A percentile compares a stretch with the other conserved stretches of the same genome.
Evolutionary conservation across 2,329 filamentous ascomycete genomes (phyloP).

Genomic region (Sordariomycetes sp.): DNA sequence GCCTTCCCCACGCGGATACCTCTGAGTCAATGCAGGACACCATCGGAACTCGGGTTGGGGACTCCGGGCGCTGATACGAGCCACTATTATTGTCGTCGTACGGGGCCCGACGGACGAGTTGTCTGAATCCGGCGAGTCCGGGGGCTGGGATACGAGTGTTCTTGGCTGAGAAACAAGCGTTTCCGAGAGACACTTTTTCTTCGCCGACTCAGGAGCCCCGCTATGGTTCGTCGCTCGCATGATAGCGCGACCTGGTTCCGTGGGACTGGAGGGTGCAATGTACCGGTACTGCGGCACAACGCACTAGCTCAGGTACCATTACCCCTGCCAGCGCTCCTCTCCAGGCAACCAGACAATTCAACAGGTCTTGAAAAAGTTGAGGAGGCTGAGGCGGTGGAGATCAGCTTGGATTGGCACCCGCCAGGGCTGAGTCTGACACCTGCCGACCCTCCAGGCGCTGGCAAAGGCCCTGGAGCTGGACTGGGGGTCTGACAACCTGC

Average conservation of each 20-base stretch:
- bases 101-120: background rate
- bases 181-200: background rate
- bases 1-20: background rate
- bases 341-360: conserved; percentile 4
- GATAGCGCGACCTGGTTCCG: background rate
- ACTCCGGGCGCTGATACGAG: background rate
- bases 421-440: background rate
- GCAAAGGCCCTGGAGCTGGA: background rate
- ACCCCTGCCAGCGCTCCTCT: background rate
- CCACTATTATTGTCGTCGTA: background rate
- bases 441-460: background rate
- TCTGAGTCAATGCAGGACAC: background rate
- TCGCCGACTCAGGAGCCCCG: background rate
- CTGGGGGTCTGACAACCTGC: background rate
- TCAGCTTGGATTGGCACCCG: conserved; percentile 1
- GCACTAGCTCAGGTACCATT: background rate
- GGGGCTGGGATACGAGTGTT: background rate
- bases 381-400: conserved; percentile 1
- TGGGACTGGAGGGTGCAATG: background rate
- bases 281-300: background rate
- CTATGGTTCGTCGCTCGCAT: background rate
- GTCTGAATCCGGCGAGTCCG: background rate
- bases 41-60: background rate
- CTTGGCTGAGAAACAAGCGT: background rate
- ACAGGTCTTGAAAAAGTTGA: conserved; percentile 6